Evolutionary conservation across 495 filamentous ascomycete genomes (phyloP).

Genomic region (Staphylotrichum tortipilum): DNA sequence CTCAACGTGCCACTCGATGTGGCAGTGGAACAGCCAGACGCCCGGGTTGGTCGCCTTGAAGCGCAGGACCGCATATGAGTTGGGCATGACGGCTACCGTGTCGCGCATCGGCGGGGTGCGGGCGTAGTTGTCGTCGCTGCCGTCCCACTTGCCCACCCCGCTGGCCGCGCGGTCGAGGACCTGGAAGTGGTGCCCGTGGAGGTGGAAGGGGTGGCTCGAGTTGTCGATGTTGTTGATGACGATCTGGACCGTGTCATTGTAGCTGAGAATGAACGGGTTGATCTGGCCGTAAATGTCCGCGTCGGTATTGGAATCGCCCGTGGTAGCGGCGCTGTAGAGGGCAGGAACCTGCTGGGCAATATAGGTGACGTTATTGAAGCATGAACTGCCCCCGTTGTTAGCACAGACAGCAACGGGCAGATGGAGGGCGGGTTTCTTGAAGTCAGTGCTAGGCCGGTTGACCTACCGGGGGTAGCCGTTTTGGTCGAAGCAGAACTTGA

Average conservation of each 20-base stretch:
- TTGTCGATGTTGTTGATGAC: constrained; percentile 70
- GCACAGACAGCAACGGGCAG: too few relatives aligned
- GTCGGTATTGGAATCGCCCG: constrained; percentile 53
- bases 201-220: constrained; percentile 47
- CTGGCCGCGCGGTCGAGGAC: constrained; percentile 45
- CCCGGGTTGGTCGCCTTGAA: constrained; percentile 63
- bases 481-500: constrained; percentile 51
- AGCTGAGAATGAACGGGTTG: constrained; percentile 54
- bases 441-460: too few relatives aligned
- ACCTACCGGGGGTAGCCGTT: constrained; percentile 55
- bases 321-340: constrained; percentile 62
- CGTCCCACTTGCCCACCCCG: constrained; percentile 32
- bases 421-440: too few relatives aligned
- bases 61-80: constrained; percentile 49
- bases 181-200: constrained; percentile 76
- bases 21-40: constrained; percentile 75
- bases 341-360: constrained; percentile 67
- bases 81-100: constrained; percentile 44
- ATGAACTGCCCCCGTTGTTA: constrained; percentile 41
- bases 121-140: constrained; percentile 33
- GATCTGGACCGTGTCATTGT: constrained; percentile 64
- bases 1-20: constrained; percentile 73
- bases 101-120: constrained; percentile 43
- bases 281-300: constrained; percentile 66
- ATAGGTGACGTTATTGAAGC: constrained; percentile 71